A percentile compares a stretch with the other conserved stretches of the same genome.
phyloP scores from a whole-genome alignment of 192 early-diverging fungal species.

The Backusella macrospora region DNA sequence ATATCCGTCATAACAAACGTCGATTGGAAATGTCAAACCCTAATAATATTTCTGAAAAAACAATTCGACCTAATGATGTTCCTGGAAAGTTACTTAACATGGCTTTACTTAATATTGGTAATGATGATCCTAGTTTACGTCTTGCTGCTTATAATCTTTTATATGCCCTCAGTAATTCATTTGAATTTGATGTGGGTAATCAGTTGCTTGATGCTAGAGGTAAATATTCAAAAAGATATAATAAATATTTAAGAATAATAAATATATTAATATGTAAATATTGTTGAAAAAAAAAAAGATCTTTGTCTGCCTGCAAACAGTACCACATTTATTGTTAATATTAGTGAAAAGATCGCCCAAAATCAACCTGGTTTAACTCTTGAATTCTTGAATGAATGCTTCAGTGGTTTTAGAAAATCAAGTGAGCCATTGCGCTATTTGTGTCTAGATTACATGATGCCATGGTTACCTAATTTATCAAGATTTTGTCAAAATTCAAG shows the following conservation, averaged over 20 bases:
- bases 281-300: constrained; percentile 52
- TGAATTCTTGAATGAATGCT: constrained; percentile 87
- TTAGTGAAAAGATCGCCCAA: constrained; percentile 80
- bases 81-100: constrained; percentile 92
- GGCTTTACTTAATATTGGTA: constrained; percentile 87
- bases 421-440: constrained; percentile 73
- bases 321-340: constrained; percentile 76
- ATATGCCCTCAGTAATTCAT: constrained; percentile 78
- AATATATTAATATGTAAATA: no score
- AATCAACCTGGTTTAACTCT: constrained; percentile 80
- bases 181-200: constrained; percentile 83
- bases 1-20: constrained; percentile 72
- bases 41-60: constrained; percentile 64
- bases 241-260: no score
- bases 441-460: constrained; percentile 87
- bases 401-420: constrained; percentile 80
- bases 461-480: constrained; percentile 85
- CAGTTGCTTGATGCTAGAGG: constrained; percentile 76
- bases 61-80: constrained; percentile 85
- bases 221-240: not conserved
- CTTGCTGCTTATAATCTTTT: constrained; percentile 90
- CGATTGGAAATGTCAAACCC: constrained; percentile 71
- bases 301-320: constrained; percentile 91
- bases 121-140: constrained; percentile 78
- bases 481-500: constrained; percentile 52